Conservation (phyloP, 179 eudicot species). For the Amaranthus tricolor region DNA sequence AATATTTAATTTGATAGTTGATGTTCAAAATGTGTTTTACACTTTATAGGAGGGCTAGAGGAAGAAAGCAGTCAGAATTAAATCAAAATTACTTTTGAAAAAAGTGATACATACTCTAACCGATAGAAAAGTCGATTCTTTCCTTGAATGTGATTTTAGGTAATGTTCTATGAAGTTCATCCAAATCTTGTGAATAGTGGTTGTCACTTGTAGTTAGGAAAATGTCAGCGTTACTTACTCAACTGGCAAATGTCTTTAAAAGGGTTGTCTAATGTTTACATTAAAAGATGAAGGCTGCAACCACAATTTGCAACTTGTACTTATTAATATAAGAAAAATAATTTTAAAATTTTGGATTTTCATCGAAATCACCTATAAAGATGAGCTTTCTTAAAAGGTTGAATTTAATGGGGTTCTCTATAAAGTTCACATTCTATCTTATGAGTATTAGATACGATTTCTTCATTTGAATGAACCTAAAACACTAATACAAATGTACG, state of each 20-base stretch:
- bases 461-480: no score
- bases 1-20: no score
- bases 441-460: no score
- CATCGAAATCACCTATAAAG: neutral
- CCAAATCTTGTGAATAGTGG: slow-evolving; percentile 27
- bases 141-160: neutral
- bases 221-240: slow-evolving; percentile 34
- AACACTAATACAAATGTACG: no score
- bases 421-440: no score
- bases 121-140: no score
- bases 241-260: slow-evolving; percentile 2
- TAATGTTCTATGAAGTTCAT: slow-evolving; percentile 13
- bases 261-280: neutral
- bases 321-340: neutral
- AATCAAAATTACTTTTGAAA: no score
- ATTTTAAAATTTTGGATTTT: neutral
- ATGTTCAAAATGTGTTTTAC: no score
- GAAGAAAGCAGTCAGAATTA: no score
- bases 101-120: no score
- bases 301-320: neutral
- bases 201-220: slow-evolving; percentile 26
- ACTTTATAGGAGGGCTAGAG: no score
- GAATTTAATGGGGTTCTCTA: no score
- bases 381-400: neutral
- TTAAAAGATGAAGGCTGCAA: slow-evolving; percentile 17